Evolutionary conservation across 208 protist species (phyloP).

Genomic region (Acanthamoeba triangularis): DNA sequence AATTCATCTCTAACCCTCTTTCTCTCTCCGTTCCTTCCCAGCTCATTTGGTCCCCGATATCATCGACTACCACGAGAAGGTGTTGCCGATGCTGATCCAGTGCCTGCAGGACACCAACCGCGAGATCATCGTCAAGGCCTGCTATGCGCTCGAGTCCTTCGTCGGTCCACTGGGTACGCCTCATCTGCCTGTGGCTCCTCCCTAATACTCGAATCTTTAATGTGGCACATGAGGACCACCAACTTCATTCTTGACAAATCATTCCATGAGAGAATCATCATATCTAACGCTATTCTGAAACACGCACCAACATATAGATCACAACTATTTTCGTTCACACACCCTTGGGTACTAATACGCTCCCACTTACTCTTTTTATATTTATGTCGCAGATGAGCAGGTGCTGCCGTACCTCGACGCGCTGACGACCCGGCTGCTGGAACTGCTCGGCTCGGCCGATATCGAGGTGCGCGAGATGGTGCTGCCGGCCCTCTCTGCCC

Average conservation of each 20-base stretch:
- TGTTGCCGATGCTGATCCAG: conserved; percentile 58
- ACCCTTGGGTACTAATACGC: background rate
- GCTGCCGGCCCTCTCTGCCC: conserved; percentile 67
- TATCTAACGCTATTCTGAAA: background rate
- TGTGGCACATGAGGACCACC: background rate
- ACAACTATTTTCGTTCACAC: background rate
- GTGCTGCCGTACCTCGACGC: conserved; percentile 59
- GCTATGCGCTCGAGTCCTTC: conserved; percentile 77
- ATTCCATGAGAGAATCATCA: background rate
- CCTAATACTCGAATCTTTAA: background rate
- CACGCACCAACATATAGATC: background rate
- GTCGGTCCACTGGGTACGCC: conserved; percentile 19
- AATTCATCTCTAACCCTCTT: background rate
- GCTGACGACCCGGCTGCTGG: conserved; percentile 41
- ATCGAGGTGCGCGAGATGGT: conserved; percentile 74
- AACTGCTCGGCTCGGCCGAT: conserved; percentile 21
- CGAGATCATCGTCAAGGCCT: conserved; percentile 41
- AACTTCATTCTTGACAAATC: background rate
- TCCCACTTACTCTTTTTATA: no score
- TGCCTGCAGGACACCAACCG: conserved; percentile 47
- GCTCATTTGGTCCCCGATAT: conserved; percentile 70
- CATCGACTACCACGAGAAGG: conserved; percentile 75
- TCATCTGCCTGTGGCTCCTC: background rate
- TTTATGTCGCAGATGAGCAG: background rate
- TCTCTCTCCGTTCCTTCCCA: background rate